phyloP scores from a whole-genome alignment of 164 flowering plant species.

The Umbellularia californica region DNA sequence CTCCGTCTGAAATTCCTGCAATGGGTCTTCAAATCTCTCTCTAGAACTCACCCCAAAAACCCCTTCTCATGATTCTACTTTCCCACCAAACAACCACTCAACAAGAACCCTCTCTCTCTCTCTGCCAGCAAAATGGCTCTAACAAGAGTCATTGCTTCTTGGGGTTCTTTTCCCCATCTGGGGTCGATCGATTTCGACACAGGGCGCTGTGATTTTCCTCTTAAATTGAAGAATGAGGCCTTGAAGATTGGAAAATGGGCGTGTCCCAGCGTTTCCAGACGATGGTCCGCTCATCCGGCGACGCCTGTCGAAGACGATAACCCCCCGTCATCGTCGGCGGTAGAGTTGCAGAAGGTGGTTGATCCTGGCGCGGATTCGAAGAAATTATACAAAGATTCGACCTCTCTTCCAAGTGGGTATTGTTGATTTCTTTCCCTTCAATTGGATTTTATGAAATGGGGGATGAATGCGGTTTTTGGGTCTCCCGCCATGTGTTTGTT shows the following conservation, averaged over 20 bases:
- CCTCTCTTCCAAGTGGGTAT: conserved; percentile 40
- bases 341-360: conserved; percentile 13
- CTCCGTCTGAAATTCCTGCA: background rate
- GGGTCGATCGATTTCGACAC: conserved; percentile 13
- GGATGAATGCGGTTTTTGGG: background rate
- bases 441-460: background rate
- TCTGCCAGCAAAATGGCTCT: conserved; percentile 1
- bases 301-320: conserved; percentile 24
- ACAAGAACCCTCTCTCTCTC: background rate
- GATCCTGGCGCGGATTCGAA: conserved; percentile 9
- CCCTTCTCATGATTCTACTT: background rate
- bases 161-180: conserved; percentile 20
- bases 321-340: conserved; percentile 6
- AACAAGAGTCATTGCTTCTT: background rate
- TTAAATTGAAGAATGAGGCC: conserved; percentile 6
- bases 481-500: background rate
- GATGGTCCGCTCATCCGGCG: conserved; percentile 11
- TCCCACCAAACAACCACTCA: background rate
- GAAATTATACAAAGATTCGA: conserved; percentile 27
- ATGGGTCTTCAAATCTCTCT: background rate
- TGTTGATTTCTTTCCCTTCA: background rate
- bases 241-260: conserved; percentile 7
- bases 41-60: background rate
- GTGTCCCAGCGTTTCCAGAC: conserved; percentile 7
- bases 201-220: conserved; percentile 8